These are phyloP conservation scores for Cladobotryum protrusum DNA, from an alignment of 2,329 filamentous ascomycete species.

Conservation along the genomic window DNA sequence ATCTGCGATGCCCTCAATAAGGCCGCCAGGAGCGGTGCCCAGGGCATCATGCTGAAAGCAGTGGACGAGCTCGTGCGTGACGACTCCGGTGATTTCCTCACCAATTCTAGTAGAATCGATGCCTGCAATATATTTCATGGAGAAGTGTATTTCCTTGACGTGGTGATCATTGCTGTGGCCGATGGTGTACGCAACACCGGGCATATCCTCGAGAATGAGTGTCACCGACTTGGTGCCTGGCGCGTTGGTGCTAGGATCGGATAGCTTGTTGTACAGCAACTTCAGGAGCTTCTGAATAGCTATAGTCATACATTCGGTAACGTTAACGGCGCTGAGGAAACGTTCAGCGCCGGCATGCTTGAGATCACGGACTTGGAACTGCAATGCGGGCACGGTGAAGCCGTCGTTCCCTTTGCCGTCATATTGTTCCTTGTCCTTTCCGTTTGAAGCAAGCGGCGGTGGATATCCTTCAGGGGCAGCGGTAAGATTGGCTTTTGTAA, in stretches of 20 bases:
- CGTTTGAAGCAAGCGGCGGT: neutral
- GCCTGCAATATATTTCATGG: conserved; percentile 62
- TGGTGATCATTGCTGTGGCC: conserved; percentile 71
- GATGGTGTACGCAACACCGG: conserved; percentile 83
- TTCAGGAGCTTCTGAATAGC: conserved; percentile 63
- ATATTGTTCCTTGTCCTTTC: neutral
- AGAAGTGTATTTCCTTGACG: conserved; percentile 92
- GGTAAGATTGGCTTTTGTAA: too few species aligned
- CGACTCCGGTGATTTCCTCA: conserved; percentile 70
- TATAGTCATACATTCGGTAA: conserved; percentile 52
- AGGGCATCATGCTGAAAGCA: conserved; percentile 78
- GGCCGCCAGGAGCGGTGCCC: conserved; percentile 59
- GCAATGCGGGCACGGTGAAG: conserved; percentile 49
- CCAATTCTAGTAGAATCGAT: conserved; percentile 38
- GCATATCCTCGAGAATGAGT: conserved; percentile 70
- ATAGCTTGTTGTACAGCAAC: conserved; percentile 59
- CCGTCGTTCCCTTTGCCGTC: neutral
- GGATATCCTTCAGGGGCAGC: neutral
- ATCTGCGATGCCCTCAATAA: conserved; percentile 89
- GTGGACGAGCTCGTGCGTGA: conserved; percentile 91
- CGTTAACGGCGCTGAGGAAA: conserved; percentile 63
- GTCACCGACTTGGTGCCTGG: conserved; percentile 79
- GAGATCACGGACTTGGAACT: conserved; percentile 54
- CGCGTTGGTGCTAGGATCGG: conserved; percentile 33
- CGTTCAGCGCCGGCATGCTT: conserved; percentile 52